phyloP scores from a whole-genome alignment of 139 green algal genomes.

The Tetradesmus obliquus region DNA sequence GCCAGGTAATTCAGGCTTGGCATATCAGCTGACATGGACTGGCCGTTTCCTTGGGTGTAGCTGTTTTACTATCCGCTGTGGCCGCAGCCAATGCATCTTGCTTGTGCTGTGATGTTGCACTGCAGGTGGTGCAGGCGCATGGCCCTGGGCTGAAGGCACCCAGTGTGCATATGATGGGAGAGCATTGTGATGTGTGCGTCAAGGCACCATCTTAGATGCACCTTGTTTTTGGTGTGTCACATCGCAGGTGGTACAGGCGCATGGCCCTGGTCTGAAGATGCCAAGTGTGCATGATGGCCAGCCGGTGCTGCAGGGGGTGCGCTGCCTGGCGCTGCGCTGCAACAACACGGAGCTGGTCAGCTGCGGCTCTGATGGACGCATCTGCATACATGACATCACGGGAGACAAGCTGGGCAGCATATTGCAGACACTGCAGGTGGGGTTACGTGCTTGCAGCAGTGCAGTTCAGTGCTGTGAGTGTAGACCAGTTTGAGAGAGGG shows the following conservation, averaged over 20 bases:
- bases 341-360: constrained; percentile 67
- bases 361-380: constrained; percentile 61
- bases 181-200: no score
- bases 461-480: not conserved
- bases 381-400: constrained; percentile 66
- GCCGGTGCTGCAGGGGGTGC: constrained; percentile 59
- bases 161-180: no score
- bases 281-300: constrained; percentile 59
- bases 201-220: no score
- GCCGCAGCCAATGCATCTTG: no score
- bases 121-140: no score
- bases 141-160: no score
- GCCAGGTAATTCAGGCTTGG: not conserved
- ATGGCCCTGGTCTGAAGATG: constrained; percentile 53
- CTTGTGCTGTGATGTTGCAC: no score
- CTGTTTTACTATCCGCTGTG: no score
- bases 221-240: not conserved
- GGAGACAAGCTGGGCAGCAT: constrained; percentile 51
- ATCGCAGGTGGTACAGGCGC: constrained; percentile 58
- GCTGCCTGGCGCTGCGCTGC: constrained; percentile 57
- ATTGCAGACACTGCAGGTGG: constrained; percentile 62
- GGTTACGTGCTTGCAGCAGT: not conserved
- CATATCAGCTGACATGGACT: not conserved
- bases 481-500: not conserved
- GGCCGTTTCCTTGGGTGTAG: no score